phyloP scores from a whole-genome alignment of 345 rosid genomes.

The Isatis tinctoria region DNA sequence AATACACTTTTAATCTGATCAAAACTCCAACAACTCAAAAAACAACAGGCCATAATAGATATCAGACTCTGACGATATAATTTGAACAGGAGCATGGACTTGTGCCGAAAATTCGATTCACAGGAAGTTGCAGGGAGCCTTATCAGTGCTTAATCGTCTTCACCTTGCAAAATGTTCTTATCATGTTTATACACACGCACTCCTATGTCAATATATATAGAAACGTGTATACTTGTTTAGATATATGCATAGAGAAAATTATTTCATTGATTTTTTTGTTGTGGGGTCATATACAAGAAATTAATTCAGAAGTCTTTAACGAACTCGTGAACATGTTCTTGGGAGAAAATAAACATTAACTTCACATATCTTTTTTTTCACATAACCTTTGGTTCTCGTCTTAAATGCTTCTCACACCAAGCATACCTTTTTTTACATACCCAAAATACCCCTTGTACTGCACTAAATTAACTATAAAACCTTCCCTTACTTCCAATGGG shows the following conservation, averaged over 20 bases:
- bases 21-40: background rate
- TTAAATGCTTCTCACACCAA: constrained; percentile 9
- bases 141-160: constrained; percentile 14
- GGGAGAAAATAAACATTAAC: constrained; percentile 28
- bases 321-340: constrained; percentile 31
- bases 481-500: background rate
- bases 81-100: constrained; percentile 18
- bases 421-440: constrained; percentile 3
- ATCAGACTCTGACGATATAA: constrained; percentile 9
- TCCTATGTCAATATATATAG: constrained; percentile 15
- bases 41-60: background rate
- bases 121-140: constrained; percentile 13
- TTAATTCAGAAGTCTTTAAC: constrained; percentile 12
- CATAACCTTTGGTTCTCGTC: constrained; percentile 15
- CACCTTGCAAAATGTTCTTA: constrained; percentile 4
- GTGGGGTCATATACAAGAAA: background rate
- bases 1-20: background rate
- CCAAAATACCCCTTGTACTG: constrained; percentile 15
- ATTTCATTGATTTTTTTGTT: constrained; percentile 1
- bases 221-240: constrained; percentile 26
- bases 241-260: constrained; percentile 19
- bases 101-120: constrained; percentile 16
- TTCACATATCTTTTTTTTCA: constrained; percentile 22
- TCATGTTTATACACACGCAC: constrained; percentile 3
- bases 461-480: constrained; percentile 11